phyloP scores from a whole-genome alignment of 1,284 basidiomycete species.

The Abortiporus biennis region DNA sequence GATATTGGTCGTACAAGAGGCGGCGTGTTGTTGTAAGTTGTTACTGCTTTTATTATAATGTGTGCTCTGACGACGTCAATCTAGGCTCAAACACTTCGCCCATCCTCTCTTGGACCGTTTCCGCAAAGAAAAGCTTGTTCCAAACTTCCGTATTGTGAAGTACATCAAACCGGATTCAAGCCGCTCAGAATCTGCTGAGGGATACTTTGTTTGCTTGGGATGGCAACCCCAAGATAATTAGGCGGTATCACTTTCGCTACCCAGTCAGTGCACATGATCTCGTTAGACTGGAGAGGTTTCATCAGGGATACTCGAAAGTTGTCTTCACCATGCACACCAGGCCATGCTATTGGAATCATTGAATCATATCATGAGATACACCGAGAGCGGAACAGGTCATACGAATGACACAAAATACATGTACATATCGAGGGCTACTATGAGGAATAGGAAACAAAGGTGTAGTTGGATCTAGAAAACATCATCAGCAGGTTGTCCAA shows the following conservation, averaged over 20 bases:
- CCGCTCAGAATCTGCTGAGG: constrained; percentile 63
- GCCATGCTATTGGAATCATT: no score
- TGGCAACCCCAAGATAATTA: no score
- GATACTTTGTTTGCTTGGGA: constrained; percentile 69
- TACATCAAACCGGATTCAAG: constrained; percentile 66
- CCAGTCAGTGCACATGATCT: no score
- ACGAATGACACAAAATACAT: no score
- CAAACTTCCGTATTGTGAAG: constrained; percentile 51
- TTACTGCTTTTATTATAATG: background rate
- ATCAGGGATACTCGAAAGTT: no score
- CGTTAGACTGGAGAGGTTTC: no score
- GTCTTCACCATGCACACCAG: no score
- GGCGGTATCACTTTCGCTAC: no score
- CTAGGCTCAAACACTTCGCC: constrained; percentile 69
- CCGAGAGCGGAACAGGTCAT: no score
- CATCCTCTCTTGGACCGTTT: constrained; percentile 59
- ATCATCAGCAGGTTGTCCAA: constrained; percentile 21
- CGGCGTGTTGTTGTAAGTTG: constrained; percentile 61
- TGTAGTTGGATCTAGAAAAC: background rate
- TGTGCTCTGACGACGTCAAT: background rate
- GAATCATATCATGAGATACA: no score
- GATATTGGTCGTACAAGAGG: constrained; percentile 36
- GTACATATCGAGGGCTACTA: no score
- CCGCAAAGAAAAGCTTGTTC: constrained; percentile 41
- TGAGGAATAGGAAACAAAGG: no score